A percentile compares a stretch with the other conserved stretches of the same genome.
Conservation (phyloP, 2,329 filamentous ascomycete species). For the Epichloe uncinata region DNA sequence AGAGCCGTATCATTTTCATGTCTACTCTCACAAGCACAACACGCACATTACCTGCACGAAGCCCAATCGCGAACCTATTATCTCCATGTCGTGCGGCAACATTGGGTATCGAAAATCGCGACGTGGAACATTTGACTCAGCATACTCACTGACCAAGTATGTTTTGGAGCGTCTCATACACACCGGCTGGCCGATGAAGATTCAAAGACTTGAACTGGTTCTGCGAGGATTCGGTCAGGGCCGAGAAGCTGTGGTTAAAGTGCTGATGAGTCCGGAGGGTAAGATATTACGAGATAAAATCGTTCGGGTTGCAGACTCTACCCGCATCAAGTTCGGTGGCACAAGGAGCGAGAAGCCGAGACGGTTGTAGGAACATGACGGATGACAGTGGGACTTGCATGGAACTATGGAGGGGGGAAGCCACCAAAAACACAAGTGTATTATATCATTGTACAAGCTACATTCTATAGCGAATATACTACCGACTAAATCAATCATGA, state of each 20-base stretch:
- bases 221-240: conserved; percentile 77
- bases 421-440: conserved; percentile 17
- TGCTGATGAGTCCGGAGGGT: conserved; percentile 76
- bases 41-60: conserved; percentile 83
- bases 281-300: conserved; percentile 62
- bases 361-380: conserved; percentile 41
- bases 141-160: conserved; percentile 77
- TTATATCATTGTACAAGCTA: conserved; percentile 20
- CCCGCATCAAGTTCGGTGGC: conserved; percentile 90
- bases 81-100: conserved; percentile 73
- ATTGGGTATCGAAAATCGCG: conserved; percentile 81
- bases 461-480: conserved; percentile 16
- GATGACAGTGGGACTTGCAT: neutral
- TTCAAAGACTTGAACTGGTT: conserved; percentile 65
- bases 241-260: conserved; percentile 80
- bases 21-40: conserved; percentile 86
- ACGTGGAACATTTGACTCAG: conserved; percentile 76
- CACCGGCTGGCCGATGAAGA: conserved; percentile 61
- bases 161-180: conserved; percentile 77
- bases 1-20: conserved; percentile 72
- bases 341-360: conserved; percentile 74
- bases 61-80: conserved; percentile 64
- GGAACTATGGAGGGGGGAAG: neutral
- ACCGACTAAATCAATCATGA: neutral
- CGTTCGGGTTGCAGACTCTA: conserved; percentile 68